A percentile compares a stretch with the other conserved stretches of the same genome.
Evolutionary conservation across 352 stramenopile species (phyloP).

Genomic region (Globisporangium sylvaticum): DNA sequence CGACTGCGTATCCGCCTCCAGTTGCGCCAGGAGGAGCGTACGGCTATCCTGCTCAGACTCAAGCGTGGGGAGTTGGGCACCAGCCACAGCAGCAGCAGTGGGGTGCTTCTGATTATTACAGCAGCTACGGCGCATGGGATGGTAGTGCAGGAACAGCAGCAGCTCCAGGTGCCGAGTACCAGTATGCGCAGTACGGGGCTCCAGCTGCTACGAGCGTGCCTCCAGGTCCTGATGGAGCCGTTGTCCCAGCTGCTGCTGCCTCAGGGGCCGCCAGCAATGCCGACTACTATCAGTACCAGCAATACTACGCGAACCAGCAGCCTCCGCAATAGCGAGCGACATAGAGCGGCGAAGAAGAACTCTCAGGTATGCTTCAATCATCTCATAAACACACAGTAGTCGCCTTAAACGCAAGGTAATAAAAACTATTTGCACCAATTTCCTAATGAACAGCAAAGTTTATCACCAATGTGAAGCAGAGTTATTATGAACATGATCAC

Average conservation of each 20-base stretch:
- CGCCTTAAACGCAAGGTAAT: background rate
- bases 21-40: slow-evolving; percentile 32
- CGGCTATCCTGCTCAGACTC: slow-evolving; percentile 9
- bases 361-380: background rate
- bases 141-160: slow-evolving; percentile 18
- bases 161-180: slow-evolving; percentile 10
- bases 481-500: too few relatives aligned
- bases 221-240: background rate
- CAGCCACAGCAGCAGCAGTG: slow-evolving; percentile 26
- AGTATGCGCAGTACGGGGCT: slow-evolving; percentile 33
- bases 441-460: background rate
- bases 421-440: background rate
- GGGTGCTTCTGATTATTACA: slow-evolving; percentile 37
- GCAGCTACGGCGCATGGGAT: slow-evolving; percentile 38
- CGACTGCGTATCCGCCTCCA: slow-evolving; percentile 48
- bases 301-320: slow-evolving; percentile 25
- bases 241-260: background rate
- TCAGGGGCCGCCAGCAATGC: background rate
- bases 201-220: slow-evolving; percentile 8
- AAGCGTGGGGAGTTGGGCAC: slow-evolving; percentile 19
- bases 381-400: background rate
- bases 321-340: slow-evolving; percentile 10
- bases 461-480: too few relatives aligned
- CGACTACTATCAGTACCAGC: slow-evolving; percentile 45
- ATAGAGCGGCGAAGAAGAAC: background rate